Evolutionary conservation across 1,139 yeast genomes (phyloP).

Genomic region (Suhomyces choctaworum): DNA sequence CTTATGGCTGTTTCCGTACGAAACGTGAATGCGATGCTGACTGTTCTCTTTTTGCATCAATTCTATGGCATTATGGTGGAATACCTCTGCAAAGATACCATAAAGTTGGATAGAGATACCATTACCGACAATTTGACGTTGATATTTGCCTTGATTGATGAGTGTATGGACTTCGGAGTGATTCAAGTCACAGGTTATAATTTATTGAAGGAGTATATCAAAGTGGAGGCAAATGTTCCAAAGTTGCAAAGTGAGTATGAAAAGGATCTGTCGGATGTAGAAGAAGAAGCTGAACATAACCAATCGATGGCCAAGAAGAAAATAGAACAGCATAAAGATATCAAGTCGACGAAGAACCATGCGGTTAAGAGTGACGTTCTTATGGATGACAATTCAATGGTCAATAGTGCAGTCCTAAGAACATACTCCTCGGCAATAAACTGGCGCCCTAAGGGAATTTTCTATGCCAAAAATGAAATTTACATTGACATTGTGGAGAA

Average conservation of each 20-base stretch:
- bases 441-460: constrained; percentile 53
- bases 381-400: constrained; percentile 27
- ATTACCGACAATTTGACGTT: constrained; percentile 43
- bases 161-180: constrained; percentile 48
- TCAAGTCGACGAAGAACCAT: constrained; percentile 43
- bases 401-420: constrained; percentile 61
- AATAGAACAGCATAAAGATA: constrained; percentile 21
- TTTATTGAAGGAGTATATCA: constrained; percentile 46
- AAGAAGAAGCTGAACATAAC: constrained; percentile 16
- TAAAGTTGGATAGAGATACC: constrained; percentile 24
- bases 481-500: constrained; percentile 45
- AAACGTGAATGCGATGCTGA: constrained; percentile 46
- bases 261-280: constrained; percentile 16
- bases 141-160: constrained; percentile 45
- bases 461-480: constrained; percentile 48
- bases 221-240: constrained; percentile 39
- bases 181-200: constrained; percentile 47
- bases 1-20: constrained; percentile 34
- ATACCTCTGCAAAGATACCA: constrained; percentile 22
- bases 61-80: constrained; percentile 34
- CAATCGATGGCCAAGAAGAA: constrained; percentile 12
- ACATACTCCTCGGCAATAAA: constrained; percentile 45
- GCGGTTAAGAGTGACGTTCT: constrained; percentile 38
- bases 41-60: constrained; percentile 36
- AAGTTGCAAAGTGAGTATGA: constrained; percentile 13